Evolutionary conservation across 345 rosid genomes (phyloP).

Genomic region (Clarkia xantiana): DNA sequence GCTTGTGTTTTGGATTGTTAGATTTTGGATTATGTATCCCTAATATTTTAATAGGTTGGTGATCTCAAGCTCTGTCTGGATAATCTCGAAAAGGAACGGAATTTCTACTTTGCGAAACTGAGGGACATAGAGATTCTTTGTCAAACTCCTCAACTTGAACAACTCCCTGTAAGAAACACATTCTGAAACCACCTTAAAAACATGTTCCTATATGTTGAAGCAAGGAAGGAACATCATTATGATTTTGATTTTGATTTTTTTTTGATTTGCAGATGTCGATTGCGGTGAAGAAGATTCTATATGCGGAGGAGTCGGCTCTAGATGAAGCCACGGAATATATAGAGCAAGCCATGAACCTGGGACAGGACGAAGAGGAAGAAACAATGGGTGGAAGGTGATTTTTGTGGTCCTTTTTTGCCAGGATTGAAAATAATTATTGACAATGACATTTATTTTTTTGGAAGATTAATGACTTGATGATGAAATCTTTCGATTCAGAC

Average conservation of each 20-base stretch:
- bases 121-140: slow-evolving; percentile 79
- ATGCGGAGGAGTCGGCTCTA: slow-evolving; percentile 64
- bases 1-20: not conserved
- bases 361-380: slow-evolving; percentile 16
- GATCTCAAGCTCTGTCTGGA: slow-evolving; percentile 69
- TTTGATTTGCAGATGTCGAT: slow-evolving; percentile 42
- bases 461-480: no score
- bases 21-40: not conserved
- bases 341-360: slow-evolving; percentile 19
- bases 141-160: slow-evolving; percentile 56
- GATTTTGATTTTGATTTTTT: not conserved
- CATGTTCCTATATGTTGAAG: not conserved
- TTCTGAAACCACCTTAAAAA: not conserved
- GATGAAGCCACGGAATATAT: slow-evolving; percentile 77
- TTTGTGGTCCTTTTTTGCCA: no score
- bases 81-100: slow-evolving; percentile 76
- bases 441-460: no score
- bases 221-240: not conserved
- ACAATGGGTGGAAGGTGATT: no score
- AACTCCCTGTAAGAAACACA: slow-evolving; percentile 43
- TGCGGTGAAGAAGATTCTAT: slow-evolving; percentile 76
- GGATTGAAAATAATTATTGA: no score
- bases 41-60: slow-evolving; percentile 25
- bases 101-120: slow-evolving; percentile 80
- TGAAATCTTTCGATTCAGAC: no score